These are phyloP conservation scores for Amanita fuliginea DNA, from an alignment of 768 basidiomycete species.

Conservation along the genomic window DNA sequence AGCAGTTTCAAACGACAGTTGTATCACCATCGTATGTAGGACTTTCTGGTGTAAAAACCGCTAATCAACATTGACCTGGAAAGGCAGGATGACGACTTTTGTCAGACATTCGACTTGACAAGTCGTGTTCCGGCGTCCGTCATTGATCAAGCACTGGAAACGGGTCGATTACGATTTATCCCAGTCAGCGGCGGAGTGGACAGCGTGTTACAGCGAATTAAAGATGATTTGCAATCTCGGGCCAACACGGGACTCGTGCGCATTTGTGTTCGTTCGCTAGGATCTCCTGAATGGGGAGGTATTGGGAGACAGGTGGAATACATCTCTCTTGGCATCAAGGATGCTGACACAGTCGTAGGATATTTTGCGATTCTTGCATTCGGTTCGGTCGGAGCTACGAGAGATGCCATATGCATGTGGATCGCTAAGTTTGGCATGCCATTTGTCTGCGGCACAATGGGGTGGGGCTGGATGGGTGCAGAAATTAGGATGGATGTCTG, in stretches of 20 bases:
- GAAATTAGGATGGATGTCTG: constrained; percentile 70
- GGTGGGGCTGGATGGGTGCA: constrained; percentile 63
- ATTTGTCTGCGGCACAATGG: constrained; percentile 47
- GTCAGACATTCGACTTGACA: constrained; percentile 65
- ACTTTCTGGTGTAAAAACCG: constrained; percentile 7
- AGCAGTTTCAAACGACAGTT: constrained; percentile 83
- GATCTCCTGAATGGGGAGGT: constrained; percentile 64
- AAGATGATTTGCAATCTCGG: constrained; percentile 17
- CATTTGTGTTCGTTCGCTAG: constrained; percentile 52
- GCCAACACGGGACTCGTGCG: constrained; percentile 30
- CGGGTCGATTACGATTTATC: constrained; percentile 27
- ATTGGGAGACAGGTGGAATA: constrained; percentile 37
- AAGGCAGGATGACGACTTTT: constrained; percentile 51
- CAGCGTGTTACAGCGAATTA: constrained; percentile 16
- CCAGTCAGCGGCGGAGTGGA: constrained; percentile 9
- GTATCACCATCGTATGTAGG: constrained; percentile 35
- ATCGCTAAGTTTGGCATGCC: constrained; percentile 54
- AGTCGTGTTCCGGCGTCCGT: constrained; percentile 41
- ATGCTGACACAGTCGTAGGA: constrained; percentile 28
- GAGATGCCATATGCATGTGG: constrained; percentile 51
- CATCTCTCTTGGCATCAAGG: background rate
- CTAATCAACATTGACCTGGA: background rate
- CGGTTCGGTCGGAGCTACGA: constrained; percentile 50
- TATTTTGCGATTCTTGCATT: constrained; percentile 62
- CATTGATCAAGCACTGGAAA: constrained; percentile 30